phyloP scores from a whole-genome alignment of 257 asterid species.

The Parsonsia alboflavescens region DNA sequence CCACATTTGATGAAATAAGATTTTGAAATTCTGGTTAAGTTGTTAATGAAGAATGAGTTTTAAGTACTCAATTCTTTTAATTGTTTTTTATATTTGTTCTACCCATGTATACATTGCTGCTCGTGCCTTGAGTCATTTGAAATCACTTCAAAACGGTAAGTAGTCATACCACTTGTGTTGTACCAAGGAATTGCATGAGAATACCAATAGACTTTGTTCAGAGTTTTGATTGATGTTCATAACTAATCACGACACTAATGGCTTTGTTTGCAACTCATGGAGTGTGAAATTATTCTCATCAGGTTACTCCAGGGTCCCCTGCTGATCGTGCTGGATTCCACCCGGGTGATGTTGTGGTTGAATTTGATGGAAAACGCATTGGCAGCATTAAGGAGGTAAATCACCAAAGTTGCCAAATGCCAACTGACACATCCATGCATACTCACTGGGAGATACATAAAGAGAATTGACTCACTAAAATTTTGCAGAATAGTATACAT shows the following conservation, averaged over 20 bases:
- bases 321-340: constrained; percentile 85
- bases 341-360: constrained; percentile 75
- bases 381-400: constrained; percentile 78
- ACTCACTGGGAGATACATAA: neutral
- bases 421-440: neutral
- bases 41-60: neutral
- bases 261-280: neutral
- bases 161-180: neutral
- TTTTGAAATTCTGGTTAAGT: no score
- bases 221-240: neutral
- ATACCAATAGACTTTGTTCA: neutral
- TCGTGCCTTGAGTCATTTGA: neutral
- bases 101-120: neutral
- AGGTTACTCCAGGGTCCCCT: constrained; percentile 91
- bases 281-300: constrained; percentile 8
- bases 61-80: neutral
- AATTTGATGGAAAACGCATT: constrained; percentile 66
- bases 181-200: neutral
- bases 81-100: neutral
- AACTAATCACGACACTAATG: neutral
- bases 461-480: no score
- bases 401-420: neutral
- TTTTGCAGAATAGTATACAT: no score
- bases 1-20: no score
- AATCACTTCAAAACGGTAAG: neutral